Percentiles rank a stretch among this genome's conserved stretches.
These are phyloP conservation scores for Perilla frutescens DNA, from an alignment of 257 asterid genomes.

Conservation along the genomic window DNA sequence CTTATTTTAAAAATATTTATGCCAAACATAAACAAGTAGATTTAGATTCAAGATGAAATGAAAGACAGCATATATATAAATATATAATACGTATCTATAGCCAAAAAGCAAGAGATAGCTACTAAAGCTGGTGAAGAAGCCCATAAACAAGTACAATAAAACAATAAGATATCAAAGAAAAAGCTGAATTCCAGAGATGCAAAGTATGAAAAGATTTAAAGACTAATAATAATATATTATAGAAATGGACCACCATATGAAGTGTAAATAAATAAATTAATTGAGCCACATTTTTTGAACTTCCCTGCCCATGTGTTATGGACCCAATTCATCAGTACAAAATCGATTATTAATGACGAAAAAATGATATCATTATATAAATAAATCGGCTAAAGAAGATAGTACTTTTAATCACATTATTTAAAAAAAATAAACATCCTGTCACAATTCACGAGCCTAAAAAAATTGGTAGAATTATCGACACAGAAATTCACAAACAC, in stretches of 20 bases:
- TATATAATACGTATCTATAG: neutral
- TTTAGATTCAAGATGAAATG: too few relatives aligned
- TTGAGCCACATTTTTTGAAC: conserved; percentile 30
- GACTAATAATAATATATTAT: neutral
- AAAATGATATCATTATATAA: conserved; percentile 4
- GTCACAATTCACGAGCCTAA: conserved; percentile 2
- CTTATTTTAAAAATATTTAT: too few relatives aligned
- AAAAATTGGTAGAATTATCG: neutral
- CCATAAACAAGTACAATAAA: conserved; percentile 38
- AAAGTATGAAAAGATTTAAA: conserved; percentile 27
- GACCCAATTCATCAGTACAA: conserved; percentile 27
- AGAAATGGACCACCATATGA: conserved; percentile 31
- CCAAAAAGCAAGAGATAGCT: conserved; percentile 25
- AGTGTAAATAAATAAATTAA: conserved; percentile 5
- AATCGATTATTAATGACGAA: conserved; percentile 8
- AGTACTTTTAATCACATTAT: neutral
- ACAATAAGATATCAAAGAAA: conserved; percentile 16
- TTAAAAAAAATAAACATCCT: neutral
- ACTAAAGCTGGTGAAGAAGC: conserved; percentile 32
- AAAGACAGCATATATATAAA: too few relatives aligned
- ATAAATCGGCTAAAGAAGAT: neutral
- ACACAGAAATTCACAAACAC: conserved; percentile 22
- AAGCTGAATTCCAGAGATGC: conserved; percentile 47
- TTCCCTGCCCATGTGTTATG: conserved; percentile 33
- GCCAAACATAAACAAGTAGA: neutral